phyloP scores from a whole-genome alignment of 345 rosid species.

The Erysimum cheiranthoides region DNA sequence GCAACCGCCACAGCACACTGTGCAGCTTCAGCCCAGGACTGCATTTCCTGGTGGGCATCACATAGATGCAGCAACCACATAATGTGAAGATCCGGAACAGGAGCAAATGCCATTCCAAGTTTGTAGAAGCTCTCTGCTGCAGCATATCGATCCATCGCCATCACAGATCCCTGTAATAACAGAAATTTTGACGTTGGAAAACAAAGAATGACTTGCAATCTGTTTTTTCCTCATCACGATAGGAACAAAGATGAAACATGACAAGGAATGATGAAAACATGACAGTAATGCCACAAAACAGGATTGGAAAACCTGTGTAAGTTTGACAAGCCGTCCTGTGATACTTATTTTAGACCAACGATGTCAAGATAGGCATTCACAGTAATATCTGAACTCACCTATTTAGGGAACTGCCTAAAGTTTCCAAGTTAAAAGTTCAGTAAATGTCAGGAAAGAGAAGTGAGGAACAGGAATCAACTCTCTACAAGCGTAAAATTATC shows the following conservation, averaged over 20 bases:
- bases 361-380: conserved; percentile 2
- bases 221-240: conserved; percentile 5
- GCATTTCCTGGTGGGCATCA: conserved; percentile 99
- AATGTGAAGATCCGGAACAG: conserved; percentile 99
- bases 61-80: conserved; percentile 99
- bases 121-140: conserved; percentile 97
- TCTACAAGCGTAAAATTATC: neutral
- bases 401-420: neutral
- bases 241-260: conserved; percentile 16
- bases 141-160: conserved; percentile 92
- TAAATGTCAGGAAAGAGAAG: neutral
- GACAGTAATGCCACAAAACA: conserved; percentile 10
- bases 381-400: conserved; percentile 25
- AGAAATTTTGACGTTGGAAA: conserved; percentile 19
- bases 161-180: conserved; percentile 65
- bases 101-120: conserved; percentile 99
- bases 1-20: conserved; percentile 96
- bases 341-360: conserved; percentile 12
- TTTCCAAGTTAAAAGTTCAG: conserved; percentile 2
- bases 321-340: conserved; percentile 10
- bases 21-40: conserved; percentile 99
- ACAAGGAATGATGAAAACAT: conserved; percentile 13
- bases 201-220: conserved; percentile 18
- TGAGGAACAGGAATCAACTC: conserved; percentile 13
- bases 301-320: conserved; percentile 2